Evolutionary conservation across 2,329 filamentous ascomycete species (phyloP), one percentile per base, ranked within the genome.

Genomic region (Chaetomium globosum): DNA sequence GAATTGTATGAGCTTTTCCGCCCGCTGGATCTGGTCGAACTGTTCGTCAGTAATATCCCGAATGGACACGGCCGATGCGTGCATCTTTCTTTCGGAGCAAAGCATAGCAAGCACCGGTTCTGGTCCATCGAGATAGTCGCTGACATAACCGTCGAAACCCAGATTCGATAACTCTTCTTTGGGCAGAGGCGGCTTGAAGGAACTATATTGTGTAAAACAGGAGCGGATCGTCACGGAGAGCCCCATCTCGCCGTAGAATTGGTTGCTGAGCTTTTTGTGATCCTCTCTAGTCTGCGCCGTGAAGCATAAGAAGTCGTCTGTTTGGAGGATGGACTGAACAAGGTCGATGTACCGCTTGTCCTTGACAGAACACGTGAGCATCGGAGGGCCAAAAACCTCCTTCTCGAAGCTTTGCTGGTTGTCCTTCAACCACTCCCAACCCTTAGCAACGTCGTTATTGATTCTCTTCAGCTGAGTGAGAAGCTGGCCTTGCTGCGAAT

Each of bases 61-160:
- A 16, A 87, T 79, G 19, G 85, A 81, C 53, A 94, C 83, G 0
- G 87, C 92, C 6, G 89, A 88, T 30, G 81, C 79, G 71, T 96
- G 87, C 7, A 97, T 77, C 61, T 80, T 83, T 65, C 84, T 86
- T 70, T 91, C 89, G 13, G 87, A 84, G 76, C 93, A 97, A 26
- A 99, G 84, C 90, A 96, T 95, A 7, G 92, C 89, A 39, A 98
- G 79, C 1, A 99, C 91, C 1, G 91, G 85, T 1, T 89, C 87
- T 0, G 96, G 96, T 0, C 94, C 95, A 39, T 88, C 83, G 6
- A 99, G 74, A 65, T 85, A 91, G 73, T 98, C 90, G 30, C 91
- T 82, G 0, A 92, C 88, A 79, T 90, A 97, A 1, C 89, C 88
- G 68, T 96, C 89, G 58, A 99, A 85, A 0, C 92, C 92, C 76